Evolutionary conservation across 345 rosid genomes (phyloP), one percentile per base, ranked within the genome.

Genomic region (Dipteronia sinensis): DNA sequence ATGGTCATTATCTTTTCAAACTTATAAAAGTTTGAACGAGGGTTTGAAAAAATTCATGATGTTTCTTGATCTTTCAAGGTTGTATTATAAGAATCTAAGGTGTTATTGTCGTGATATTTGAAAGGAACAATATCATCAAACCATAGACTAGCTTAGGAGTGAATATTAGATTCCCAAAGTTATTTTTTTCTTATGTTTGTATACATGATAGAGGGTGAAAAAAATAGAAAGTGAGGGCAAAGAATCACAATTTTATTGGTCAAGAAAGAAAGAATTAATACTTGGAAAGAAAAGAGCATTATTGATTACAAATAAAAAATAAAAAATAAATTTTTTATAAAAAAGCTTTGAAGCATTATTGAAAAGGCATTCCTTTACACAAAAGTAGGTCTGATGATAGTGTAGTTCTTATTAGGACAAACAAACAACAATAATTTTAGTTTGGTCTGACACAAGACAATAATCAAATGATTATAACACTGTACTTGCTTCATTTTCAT

Each of bases 341-440:
- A 34, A 71, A 68, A 69, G 10, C 31, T 74, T 61, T 62, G 58
- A 40, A 16, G 38, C 71, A 65, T 76, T 67, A 68, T 76, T 56
- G 34, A 58, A 40, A 55, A 63, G 42, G 55, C 34, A 42, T 42
- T 62, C 63, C 81, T 77, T 73, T 73, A 65, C 23, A n/a, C n/a
- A 51, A 55, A 61, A 70, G 49, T 66, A 69, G 76, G 42, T 67
- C 19, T 56, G 58, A 59, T 53, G 75, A 56, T 42, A 38, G 17
- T 16, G 65, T 69, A 25, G 31, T 76, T 73, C 27, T 74, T 22
- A 23, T 78, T 67, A 31, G 59, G 75, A 82, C 79, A 70, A 65
- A 82, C 79, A 65, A 65, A 67, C 67, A 77, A 56, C 55, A 74
- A 74, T 71, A 65, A 74, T 65, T 58, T 70, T 47, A 76, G 68